Conservation (phyloP, 2,329 filamentous ascomycete species). For the Hawksworthiomyces lignivorus region DNA sequence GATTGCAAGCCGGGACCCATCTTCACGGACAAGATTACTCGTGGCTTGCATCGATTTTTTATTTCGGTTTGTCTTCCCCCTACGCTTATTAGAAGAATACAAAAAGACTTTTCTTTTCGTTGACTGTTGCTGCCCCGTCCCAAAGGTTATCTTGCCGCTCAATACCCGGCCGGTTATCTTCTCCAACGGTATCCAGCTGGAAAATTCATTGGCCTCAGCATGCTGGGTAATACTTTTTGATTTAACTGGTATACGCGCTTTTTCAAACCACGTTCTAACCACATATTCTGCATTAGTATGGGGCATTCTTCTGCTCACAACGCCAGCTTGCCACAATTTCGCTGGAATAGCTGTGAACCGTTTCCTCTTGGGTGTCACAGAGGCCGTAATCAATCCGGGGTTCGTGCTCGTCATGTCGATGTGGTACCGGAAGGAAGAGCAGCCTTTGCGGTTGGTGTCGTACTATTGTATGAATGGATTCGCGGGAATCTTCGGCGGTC, state of each 20-base stretch:
- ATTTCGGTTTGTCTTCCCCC: too few species aligned
- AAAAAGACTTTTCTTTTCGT: too few species aligned
- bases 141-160: slow-evolving; percentile 17
- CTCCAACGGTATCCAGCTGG: slow-evolving; percentile 26
- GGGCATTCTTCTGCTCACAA: slow-evolving; percentile 40
- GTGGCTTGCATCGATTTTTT: slow-evolving; percentile 20
- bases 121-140: too few species aligned
- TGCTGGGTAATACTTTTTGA: too few species aligned
- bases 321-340: slow-evolving; percentile 47
- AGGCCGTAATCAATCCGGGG: slow-evolving; percentile 39
- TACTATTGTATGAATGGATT: slow-evolving; percentile 55
- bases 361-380: slow-evolving; percentile 56
- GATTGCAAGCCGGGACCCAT: slow-evolving; percentile 10
- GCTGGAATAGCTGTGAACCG: slow-evolving; percentile 47
- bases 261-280: too few species aligned
- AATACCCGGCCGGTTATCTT: slow-evolving; percentile 23
- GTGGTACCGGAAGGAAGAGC: slow-evolving; percentile 56
- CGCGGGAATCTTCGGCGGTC: slow-evolving; percentile 22
- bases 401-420: slow-evolving; percentile 59
- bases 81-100: too few species aligned
- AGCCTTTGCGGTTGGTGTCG: slow-evolving; percentile 51
- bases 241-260: too few species aligned
- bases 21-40: slow-evolving; percentile 26
- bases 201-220: slow-evolving; percentile 33
- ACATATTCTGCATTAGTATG: too few species aligned